Evolutionary conservation across 2,329 filamentous ascomycete species (phyloP).

Genomic region (Fusarium concolor): DNA sequence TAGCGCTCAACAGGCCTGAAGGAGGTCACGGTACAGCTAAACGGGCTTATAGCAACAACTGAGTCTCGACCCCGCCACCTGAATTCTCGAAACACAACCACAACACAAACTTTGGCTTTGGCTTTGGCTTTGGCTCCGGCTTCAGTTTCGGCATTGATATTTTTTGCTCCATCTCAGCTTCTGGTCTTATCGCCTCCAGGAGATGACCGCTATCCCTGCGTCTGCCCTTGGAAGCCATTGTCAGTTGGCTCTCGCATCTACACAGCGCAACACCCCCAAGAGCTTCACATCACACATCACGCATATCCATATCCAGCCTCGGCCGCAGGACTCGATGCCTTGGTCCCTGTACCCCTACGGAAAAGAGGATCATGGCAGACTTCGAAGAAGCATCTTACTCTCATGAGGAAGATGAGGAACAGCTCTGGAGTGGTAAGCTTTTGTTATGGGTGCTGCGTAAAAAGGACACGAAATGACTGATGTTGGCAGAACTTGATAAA

Average conservation of each 20-base stretch:
- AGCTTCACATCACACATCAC: slow-evolving; percentile 11
- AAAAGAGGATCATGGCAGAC: slow-evolving; percentile 64
- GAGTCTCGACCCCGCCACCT: slow-evolving; percentile 45
- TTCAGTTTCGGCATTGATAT: slow-evolving; percentile 17
- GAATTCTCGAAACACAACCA: slow-evolving; percentile 38
- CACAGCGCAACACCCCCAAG: slow-evolving; percentile 15
- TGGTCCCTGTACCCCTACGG: slow-evolving; percentile 44
- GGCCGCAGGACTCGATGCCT: slow-evolving; percentile 51
- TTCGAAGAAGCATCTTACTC: slow-evolving; percentile 71
- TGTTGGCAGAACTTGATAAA: slow-evolving; percentile 58
- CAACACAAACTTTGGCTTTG: slow-evolving; percentile 14
- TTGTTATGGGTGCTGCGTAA: not conserved
- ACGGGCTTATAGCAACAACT: slow-evolving; percentile 29
- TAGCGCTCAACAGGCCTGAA: slow-evolving; percentile 30
- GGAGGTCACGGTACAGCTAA: slow-evolving; percentile 44
- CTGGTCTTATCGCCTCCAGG: slow-evolving; percentile 18
- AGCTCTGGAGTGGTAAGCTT: slow-evolving; percentile 85
- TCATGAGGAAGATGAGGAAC: slow-evolving; percentile 83
- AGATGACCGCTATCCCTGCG: slow-evolving; percentile 41
- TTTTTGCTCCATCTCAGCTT: slow-evolving; percentile 14
- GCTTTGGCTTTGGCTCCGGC: slow-evolving; percentile 14
- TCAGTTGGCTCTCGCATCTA: slow-evolving; percentile 33
- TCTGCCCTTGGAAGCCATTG: slow-evolving; percentile 25
- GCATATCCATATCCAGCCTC: slow-evolving; percentile 18
- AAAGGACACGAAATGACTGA: slow-evolving; percentile 24